Evolutionary conservation across 176 grass and related monocot species (phyloP).

Genomic region (Cenchrus americanus): DNA sequence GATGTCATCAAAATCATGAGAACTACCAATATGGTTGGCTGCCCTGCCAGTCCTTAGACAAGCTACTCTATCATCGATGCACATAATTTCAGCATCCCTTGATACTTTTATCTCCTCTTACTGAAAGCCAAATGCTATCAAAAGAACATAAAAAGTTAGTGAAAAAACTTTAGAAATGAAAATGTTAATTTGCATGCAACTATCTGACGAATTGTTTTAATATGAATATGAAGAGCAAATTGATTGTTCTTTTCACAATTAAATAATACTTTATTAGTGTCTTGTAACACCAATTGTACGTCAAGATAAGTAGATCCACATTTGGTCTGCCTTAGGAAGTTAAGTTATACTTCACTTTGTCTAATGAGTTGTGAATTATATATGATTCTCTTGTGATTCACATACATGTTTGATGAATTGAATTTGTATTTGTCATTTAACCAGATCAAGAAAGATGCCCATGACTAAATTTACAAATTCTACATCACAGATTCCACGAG

Average conservation of each 20-base stretch:
- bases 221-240: not conserved
- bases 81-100: conserved; percentile 94
- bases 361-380: not conserved
- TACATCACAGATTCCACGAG: not conserved
- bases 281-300: not conserved
- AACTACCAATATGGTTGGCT: conserved; percentile 23
- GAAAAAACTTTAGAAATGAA: not conserved
- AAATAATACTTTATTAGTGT: not conserved
- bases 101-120: conserved; percentile 33
- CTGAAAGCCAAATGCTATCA: conserved; percentile 28
- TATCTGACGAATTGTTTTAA: not conserved
- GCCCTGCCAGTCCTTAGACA: conserved; percentile 34
- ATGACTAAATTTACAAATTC: not conserved
- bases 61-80: conserved; percentile 57
- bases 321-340: not conserved
- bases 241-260: not conserved
- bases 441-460: not conserved
- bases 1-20: conserved; percentile 53
- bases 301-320: not conserved
- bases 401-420: not conserved
- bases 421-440: not conserved
- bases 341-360: not conserved
- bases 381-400: not conserved
- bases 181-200: not conserved
- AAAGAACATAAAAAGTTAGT: conserved; percentile 20